A percentile compares a stretch with the other conserved stretches of the same genome.
Conservation (phyloP, 139 green algal species). For the Auxenochlorella pyrenoidosa region DNA sequence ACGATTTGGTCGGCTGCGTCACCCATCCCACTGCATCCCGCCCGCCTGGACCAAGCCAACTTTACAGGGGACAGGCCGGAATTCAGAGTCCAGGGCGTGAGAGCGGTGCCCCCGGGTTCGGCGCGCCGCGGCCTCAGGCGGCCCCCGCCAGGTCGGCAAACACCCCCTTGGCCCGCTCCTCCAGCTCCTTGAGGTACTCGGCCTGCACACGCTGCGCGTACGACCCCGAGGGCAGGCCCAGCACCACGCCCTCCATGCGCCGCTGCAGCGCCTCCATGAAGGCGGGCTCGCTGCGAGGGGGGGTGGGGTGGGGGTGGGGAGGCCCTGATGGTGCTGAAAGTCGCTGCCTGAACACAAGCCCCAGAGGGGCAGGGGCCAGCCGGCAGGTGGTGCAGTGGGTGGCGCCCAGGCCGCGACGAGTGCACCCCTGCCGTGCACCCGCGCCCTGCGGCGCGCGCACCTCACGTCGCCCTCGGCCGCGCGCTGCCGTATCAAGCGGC, state of each 20-base stretch:
- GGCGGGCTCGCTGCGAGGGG: constrained; percentile 52
- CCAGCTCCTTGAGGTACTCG: constrained; percentile 88
- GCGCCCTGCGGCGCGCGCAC: neutral
- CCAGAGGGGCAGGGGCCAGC: too few species aligned
- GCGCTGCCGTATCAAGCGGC: constrained; percentile 33
- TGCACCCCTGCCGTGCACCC: neutral
- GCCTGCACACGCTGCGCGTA: constrained; percentile 84
- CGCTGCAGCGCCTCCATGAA: constrained; percentile 84
- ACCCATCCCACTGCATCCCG: too few species aligned
- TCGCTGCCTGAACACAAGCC: too few species aligned
- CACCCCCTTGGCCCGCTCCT: constrained; percentile 64
- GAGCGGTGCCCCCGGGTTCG: too few species aligned
- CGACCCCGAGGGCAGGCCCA: constrained; percentile 78
- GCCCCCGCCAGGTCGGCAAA: constrained; percentile 60
- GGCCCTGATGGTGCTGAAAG: too few species aligned
- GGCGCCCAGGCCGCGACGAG: neutral
- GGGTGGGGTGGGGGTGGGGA: neutral
- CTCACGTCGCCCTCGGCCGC: neutral
- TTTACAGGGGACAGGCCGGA: too few species aligned
- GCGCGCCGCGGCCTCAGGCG: neutral
- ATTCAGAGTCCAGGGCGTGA: too few species aligned
- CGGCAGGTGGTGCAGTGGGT: too few species aligned
- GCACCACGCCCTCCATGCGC: constrained; percentile 87
- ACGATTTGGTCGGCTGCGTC: too few species aligned
- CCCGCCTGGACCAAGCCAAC: too few species aligned